Conservation (phyloP, 441 rosid genomes). For the Erodium trifolium region DNA sequence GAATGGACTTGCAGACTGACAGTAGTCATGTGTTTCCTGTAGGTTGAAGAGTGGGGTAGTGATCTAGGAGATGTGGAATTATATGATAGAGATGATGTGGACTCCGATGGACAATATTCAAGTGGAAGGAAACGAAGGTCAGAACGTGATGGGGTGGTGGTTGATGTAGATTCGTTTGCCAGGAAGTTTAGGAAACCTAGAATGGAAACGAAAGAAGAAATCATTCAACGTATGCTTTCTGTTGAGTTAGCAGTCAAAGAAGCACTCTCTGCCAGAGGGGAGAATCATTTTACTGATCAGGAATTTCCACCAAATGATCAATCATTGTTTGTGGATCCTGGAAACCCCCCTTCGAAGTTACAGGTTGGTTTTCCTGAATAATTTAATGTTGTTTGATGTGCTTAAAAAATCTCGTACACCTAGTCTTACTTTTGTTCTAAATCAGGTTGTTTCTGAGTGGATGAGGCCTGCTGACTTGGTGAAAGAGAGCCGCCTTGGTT, state of each 20-base stretch:
- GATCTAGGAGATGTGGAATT: conserved; percentile 98
- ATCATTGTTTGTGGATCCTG: conserved; percentile 81
- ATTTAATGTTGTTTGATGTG: conserved; percentile 12
- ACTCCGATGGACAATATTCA: conserved; percentile 99
- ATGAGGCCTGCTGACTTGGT: conserved; percentile 87
- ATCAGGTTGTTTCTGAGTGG: conserved; percentile 97
- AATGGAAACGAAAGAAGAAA: conserved; percentile 92
- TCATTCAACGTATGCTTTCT: conserved; percentile 92
- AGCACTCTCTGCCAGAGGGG: conserved; percentile 84
- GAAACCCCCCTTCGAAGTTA: conserved; percentile 74
- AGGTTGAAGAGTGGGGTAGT: conserved; percentile 99
- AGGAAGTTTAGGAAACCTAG: conserved; percentile 94
- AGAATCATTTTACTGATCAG: conserved; percentile 85
- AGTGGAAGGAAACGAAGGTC: conserved; percentile 94
- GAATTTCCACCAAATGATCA: conserved; percentile 98
- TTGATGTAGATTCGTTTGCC: conserved; percentile 83
- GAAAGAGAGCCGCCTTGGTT: conserved; percentile 51
- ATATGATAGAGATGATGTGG: conserved; percentile 96
- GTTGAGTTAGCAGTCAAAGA: conserved; percentile 98
- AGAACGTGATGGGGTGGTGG: conserved; percentile 64
- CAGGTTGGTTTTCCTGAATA: conserved; percentile 48
- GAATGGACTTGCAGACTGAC: conserved; percentile 24
- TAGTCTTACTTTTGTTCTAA: conserved; percentile 25
- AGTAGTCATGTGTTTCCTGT: conserved; percentile 23
- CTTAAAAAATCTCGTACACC: conserved; percentile 14